Evolutionary conservation across 148 eudicot species (phyloP).

Genomic region (Gaultheria prostrata): DNA sequence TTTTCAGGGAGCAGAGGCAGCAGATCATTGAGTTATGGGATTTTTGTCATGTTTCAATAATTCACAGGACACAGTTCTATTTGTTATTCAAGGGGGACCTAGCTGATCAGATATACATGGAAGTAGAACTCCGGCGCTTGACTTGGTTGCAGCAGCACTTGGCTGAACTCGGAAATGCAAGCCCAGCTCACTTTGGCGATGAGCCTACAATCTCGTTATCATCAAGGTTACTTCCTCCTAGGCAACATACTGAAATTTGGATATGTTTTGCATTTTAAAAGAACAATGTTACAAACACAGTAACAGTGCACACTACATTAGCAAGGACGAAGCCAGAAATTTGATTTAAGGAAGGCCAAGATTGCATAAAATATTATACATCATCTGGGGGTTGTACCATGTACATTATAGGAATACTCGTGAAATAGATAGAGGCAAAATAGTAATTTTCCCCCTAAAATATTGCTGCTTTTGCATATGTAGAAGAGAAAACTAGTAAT

Average conservation of each 20-base stretch:
- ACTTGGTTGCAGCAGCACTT: constrained; percentile 80
- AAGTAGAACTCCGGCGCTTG: constrained; percentile 85
- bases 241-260: no score
- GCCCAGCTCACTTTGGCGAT: constrained; percentile 60
- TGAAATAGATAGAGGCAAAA: background rate
- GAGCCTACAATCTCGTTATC: constrained; percentile 70
- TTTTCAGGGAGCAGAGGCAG: constrained; percentile 77
- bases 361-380: background rate
- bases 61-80: constrained; percentile 88
- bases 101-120: constrained; percentile 85
- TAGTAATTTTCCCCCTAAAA: background rate
- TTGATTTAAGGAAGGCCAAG: background rate
- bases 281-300: background rate
- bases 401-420: no score
- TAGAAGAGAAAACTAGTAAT: background rate
- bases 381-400: no score
- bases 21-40: constrained; percentile 88
- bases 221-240: constrained; percentile 47
- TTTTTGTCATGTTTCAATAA: constrained; percentile 73
- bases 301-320: background rate
- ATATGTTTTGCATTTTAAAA: background rate
- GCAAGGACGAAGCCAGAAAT: background rate
- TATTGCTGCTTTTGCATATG: background rate
- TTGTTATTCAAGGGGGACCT: constrained; percentile 75
- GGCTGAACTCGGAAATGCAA: constrained; percentile 71